phyloP scores from a whole-genome alignment of 129 eudicot species.

The Centrapalus pauciflorus region DNA sequence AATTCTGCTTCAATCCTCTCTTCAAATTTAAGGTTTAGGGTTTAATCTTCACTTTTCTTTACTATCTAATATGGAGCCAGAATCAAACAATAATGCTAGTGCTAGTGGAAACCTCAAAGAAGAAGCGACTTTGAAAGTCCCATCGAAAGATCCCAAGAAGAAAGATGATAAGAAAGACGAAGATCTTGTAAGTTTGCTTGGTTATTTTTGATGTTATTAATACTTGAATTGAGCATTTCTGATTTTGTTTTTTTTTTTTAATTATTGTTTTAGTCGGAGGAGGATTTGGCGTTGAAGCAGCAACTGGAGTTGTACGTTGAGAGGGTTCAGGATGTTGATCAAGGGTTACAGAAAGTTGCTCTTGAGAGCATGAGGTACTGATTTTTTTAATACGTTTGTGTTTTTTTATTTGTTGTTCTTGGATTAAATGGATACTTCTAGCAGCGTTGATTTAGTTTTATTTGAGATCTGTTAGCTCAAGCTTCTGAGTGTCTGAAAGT shows the following conservation, averaged over 20 bases:
- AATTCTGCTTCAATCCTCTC: not conserved
- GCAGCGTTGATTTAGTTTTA: not conserved
- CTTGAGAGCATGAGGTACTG: slow-evolving; percentile 93
- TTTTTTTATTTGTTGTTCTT: not conserved
- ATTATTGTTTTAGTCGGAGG: slow-evolving; percentile 75
- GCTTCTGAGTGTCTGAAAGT: not conserved
- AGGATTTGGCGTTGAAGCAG: slow-evolving; percentile 89
- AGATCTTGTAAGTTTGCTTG: slow-evolving; percentile 63
- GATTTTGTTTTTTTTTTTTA: not conserved
- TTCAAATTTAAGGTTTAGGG: slow-evolving; percentile 17
- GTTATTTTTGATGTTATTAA: not conserved
- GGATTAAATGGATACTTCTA: not conserved
- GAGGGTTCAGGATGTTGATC: slow-evolving; percentile 82
- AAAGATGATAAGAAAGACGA: slow-evolving; percentile 92
- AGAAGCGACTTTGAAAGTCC: slow-evolving; percentile 45
- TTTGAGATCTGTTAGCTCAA: slow-evolving; percentile 12
- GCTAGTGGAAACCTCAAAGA: slow-evolving; percentile 38
- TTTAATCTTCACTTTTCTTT: not conserved
- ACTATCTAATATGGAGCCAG: slow-evolving; percentile 41
- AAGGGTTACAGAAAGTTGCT: slow-evolving; percentile 69
- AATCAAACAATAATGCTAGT: slow-evolving; percentile 32
- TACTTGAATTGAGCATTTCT: not conserved
- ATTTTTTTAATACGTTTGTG: not conserved
- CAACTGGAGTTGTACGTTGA: slow-evolving; percentile 89
- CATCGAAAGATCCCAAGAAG: slow-evolving; percentile 72